Evolutionary conservation across 2,329 filamentous ascomycete genomes (phyloP).

Genomic region (Grosmannia serpens): DNA sequence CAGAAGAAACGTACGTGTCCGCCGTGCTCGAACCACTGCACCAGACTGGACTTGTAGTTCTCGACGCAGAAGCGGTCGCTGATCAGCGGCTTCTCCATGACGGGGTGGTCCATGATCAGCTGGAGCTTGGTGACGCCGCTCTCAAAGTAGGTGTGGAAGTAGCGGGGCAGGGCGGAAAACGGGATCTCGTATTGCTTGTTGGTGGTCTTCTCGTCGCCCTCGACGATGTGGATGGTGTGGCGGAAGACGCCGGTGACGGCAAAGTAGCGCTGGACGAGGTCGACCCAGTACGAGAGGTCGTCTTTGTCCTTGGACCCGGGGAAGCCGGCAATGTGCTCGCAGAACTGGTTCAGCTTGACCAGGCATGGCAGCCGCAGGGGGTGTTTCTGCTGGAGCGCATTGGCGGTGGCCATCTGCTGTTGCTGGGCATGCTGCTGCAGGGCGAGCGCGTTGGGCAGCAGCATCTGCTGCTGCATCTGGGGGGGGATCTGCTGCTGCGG

Average conservation of each 20-base stretch:
- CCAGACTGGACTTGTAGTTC: slow-evolving; percentile 64
- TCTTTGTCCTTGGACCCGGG: slow-evolving; percentile 47
- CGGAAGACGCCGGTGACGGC: slow-evolving; percentile 65
- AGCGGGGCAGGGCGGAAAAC: slow-evolving; percentile 70
- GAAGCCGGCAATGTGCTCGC: slow-evolving; percentile 49
- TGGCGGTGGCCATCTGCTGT: slow-evolving; percentile 22
- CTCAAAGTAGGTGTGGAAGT: slow-evolving; percentile 81
- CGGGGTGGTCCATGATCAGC: slow-evolving; percentile 63
- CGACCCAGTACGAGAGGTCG: slow-evolving; percentile 66
- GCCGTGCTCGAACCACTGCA: slow-evolving; percentile 80
- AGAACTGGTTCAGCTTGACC: slow-evolving; percentile 49
- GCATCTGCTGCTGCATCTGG: slow-evolving; percentile 23
- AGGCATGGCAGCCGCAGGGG: slow-evolving; percentile 45
- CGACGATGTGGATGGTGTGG: slow-evolving; percentile 50
- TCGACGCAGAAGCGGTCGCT: slow-evolving; percentile 63
- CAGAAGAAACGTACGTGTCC: slow-evolving; percentile 54
- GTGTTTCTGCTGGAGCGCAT: slow-evolving; percentile 31
- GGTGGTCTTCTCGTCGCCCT: slow-evolving; percentile 42
- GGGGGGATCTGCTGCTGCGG: slow-evolving; percentile 13
- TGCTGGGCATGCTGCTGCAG: slow-evolving; percentile 23
- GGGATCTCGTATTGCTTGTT: slow-evolving; percentile 82
- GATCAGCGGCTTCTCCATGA: slow-evolving; percentile 41
- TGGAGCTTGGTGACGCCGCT: slow-evolving; percentile 81
- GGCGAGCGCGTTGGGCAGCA: slow-evolving; percentile 25
- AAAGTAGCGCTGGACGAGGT: slow-evolving; percentile 74